phyloP scores from a whole-genome alignment of 2,329 filamentous ascomycete species.

The Aspergillus sp. region DNA sequence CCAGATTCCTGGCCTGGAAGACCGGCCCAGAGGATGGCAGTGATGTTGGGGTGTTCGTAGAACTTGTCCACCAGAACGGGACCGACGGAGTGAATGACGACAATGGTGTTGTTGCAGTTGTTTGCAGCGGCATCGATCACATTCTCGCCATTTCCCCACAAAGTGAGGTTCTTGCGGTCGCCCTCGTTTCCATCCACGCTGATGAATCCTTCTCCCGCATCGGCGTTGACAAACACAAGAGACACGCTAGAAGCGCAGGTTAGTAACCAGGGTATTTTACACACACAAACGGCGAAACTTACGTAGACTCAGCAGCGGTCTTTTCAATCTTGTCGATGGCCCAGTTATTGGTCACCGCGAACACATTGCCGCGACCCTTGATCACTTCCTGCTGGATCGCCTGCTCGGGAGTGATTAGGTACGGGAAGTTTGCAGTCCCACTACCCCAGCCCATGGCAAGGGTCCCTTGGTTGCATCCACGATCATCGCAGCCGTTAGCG shows the following conservation, averaged over 20 bases:
- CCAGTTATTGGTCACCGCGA: conserved; percentile 59
- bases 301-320: conserved; percentile 52
- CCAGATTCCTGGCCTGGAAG: conserved; percentile 74
- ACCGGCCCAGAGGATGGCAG: conserved; percentile 73
- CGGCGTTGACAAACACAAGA: conserved; percentile 86
- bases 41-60: conserved; percentile 64
- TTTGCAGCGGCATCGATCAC: conserved; percentile 78
- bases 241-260: conserved; percentile 38
- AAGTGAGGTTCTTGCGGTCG: conserved; percentile 87
- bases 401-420: conserved; percentile 61
- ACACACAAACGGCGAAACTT: conserved; percentile 1
- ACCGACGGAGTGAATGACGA: conserved; percentile 83
- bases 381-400: conserved; percentile 67
- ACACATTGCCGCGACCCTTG: conserved; percentile 64
- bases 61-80: conserved; percentile 71
- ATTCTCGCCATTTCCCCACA: conserved; percentile 80
- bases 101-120: conserved; percentile 82
- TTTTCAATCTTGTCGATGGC: conserved; percentile 52
- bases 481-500: conserved; percentile 75
- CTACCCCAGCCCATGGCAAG: conserved; percentile 65
- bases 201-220: conserved; percentile 86
- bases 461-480: conserved; percentile 61
- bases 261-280: neutral
- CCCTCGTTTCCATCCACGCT: conserved; percentile 78
- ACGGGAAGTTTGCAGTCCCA: conserved; percentile 61